Percentiles rank a stretch among this genome's conserved stretches.
Conservation (phyloP, 768 basidiomycete species). For the Pleurotus eryngii region DNA sequence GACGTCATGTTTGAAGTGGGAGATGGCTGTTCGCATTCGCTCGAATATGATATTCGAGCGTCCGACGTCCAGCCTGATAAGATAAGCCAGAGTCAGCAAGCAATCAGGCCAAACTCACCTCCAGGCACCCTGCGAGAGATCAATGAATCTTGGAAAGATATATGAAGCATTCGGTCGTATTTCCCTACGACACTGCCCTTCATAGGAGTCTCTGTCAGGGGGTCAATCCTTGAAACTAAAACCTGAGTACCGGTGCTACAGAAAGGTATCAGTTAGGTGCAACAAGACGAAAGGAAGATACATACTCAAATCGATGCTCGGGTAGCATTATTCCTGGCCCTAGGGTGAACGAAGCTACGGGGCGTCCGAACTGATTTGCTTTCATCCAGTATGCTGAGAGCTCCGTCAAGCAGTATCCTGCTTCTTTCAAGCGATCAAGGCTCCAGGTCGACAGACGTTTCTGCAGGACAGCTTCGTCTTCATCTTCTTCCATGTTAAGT, state of each 20-base stretch:
- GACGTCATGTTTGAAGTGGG: conserved; percentile 53
- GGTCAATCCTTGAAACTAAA: conserved; percentile 60
- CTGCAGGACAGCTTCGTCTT: conserved; percentile 55
- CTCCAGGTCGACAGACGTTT: conserved; percentile 71
- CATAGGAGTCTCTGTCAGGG: conserved; percentile 49
- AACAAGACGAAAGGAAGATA: conserved; percentile 4
- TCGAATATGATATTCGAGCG: conserved; percentile 61
- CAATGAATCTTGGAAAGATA: conserved; percentile 51
- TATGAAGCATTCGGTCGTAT: conserved; percentile 30
- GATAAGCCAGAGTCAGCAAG: not conserved
- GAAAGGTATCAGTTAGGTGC: not conserved
- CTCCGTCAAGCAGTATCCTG: conserved; percentile 70
- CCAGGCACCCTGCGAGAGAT: conserved; percentile 51
- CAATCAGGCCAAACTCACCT: conserved; percentile 17
- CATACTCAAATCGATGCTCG: conserved; percentile 67
- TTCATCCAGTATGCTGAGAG: conserved; percentile 69
- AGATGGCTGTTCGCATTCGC: conserved; percentile 69
- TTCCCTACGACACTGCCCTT: conserved; percentile 52
- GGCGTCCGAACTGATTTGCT: conserved; percentile 58
- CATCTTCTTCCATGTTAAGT: conserved; percentile 61
- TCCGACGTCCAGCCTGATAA: conserved; percentile 56
- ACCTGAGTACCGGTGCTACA: conserved; percentile 70
- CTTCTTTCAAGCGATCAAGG: conserved; percentile 51
- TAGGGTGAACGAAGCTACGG: conserved; percentile 60
- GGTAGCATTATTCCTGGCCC: conserved; percentile 64